A percentile compares a stretch with the other conserved stretches of the same genome.
Conservation (phyloP, 805 yeast genomes). For the Jamesozyma rosinii region DNA sequence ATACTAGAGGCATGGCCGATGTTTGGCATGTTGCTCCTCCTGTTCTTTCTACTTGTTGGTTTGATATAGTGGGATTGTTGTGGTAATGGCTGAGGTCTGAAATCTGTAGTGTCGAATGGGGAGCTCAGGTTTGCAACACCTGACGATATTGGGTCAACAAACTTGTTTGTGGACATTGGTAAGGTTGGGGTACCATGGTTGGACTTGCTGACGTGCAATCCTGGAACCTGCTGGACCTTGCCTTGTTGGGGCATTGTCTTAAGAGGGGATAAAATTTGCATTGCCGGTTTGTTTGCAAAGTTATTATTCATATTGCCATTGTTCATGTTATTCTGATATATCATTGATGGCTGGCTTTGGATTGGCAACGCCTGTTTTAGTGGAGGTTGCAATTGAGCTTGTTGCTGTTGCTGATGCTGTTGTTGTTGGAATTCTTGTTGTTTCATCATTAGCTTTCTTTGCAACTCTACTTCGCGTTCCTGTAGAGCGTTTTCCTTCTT, state of each 20-base stretch:
- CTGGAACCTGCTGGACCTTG: conserved; percentile 7
- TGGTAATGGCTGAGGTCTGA: conserved; percentile 1
- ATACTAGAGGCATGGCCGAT: conserved; percentile 26
- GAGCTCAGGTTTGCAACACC: conserved; percentile 5
- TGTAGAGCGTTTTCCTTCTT: conserved; percentile 23
- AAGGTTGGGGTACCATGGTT: conserved; percentile 4
- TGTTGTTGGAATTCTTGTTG: conserved; percentile 6
- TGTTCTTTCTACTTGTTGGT: conserved; percentile 29
- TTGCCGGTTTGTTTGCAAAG: conserved; percentile 1
- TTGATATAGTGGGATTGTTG: conserved; percentile 13
- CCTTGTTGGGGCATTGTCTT: conserved; percentile 1
- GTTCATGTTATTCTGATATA: conserved; percentile 1
- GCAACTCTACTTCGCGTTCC: conserved; percentile 26
- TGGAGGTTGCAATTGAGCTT: conserved; percentile 6
- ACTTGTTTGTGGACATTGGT: conserved; percentile 11
- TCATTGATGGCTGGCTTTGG: neutral
- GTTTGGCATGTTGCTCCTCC: conserved; percentile 23
- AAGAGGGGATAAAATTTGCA: conserved; percentile 4
- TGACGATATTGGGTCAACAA: conserved; percentile 17
- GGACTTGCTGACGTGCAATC: conserved; percentile 10
- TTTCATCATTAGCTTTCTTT: conserved; percentile 16
- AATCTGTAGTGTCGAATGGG: conserved; percentile 8
- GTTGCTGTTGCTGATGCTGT: conserved; percentile 11
- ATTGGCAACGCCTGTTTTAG: conserved; percentile 8
- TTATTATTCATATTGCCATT: neutral